Percentiles rank a stretch among this genome's conserved stretches.
Evolutionary conservation across 306 rosid species (phyloP).

Genomic region (Quercus rubra): DNA sequence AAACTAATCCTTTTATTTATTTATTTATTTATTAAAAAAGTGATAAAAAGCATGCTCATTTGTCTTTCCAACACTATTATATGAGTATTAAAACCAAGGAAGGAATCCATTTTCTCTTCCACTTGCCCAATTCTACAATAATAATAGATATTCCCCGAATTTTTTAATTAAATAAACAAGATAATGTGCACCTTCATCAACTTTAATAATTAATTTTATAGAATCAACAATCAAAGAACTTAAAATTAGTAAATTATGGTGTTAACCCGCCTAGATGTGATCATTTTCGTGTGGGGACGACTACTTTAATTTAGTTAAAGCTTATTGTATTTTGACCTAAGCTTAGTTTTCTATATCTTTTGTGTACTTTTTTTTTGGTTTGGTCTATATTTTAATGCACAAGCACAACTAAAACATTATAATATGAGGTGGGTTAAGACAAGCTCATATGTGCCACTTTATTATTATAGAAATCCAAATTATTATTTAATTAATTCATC

Average conservation of each 20-base stretch:
- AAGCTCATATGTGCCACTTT: slow-evolving; percentile 35
- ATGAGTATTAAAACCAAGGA: slow-evolving; percentile 29
- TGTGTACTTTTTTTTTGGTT: not conserved
- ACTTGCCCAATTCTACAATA: slow-evolving; percentile 27
- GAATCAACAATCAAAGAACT: too few species aligned
- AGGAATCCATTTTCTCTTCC: slow-evolving; percentile 35
- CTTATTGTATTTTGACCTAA: slow-evolving; percentile 45
- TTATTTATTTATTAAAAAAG: not conserved
- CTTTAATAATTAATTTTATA: slow-evolving; percentile 19
- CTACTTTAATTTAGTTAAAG: slow-evolving; percentile 21
- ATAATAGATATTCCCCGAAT: slow-evolving; percentile 25
- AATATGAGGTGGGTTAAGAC: slow-evolving; percentile 35
- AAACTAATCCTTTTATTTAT: slow-evolving; percentile 11
- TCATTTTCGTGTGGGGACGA: slow-evolving; percentile 16
- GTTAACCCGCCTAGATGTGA: slow-evolving; percentile 49
- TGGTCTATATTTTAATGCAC: slow-evolving; percentile 20
- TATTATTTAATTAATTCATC: slow-evolving; percentile 19
- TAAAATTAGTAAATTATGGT: slow-evolving; percentile 10
- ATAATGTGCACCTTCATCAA: slow-evolving; percentile 27
- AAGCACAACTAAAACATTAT: slow-evolving; percentile 32
- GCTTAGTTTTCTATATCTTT: slow-evolving; percentile 11
- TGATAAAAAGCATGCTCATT: slow-evolving; percentile 26
- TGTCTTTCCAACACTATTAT: slow-evolving; percentile 30
- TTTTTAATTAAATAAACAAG: slow-evolving; percentile 26
- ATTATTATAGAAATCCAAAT: slow-evolving; percentile 29